Conservation (phyloP, 2,329 filamentous ascomycete species). For the Beauveria caledonica region DNA sequence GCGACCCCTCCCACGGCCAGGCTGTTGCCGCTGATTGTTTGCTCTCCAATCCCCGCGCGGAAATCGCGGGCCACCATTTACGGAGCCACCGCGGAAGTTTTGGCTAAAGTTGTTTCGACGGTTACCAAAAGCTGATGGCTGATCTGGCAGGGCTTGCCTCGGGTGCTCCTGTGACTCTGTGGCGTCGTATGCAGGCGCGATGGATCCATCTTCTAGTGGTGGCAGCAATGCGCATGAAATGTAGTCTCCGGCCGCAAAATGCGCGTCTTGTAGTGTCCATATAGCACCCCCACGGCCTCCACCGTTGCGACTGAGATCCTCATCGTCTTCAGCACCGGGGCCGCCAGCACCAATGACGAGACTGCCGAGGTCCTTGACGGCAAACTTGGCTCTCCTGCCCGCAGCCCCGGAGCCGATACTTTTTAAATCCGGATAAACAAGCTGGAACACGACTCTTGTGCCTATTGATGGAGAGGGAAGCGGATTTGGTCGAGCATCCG, state of each 20-base stretch:
- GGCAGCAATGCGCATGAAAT: slow-evolving; percentile 75
- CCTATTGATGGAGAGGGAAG: slow-evolving; percentile 70
- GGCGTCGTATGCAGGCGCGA: slow-evolving; percentile 48
- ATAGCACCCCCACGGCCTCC: slow-evolving; percentile 54
- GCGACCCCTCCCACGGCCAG: not conserved
- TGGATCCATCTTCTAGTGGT: slow-evolving; percentile 63
- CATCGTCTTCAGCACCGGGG: slow-evolving; percentile 33
- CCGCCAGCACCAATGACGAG: slow-evolving; percentile 63
- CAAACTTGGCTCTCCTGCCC: slow-evolving; percentile 46
- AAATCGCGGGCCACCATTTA: not conserved
- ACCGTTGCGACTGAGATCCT: slow-evolving; percentile 24
- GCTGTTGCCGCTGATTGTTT: not conserved
- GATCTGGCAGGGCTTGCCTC: not conserved
- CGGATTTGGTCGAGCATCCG: slow-evolving; percentile 53
- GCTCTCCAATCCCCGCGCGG: slow-evolving; percentile 4
- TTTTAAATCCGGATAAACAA: slow-evolving; percentile 71
- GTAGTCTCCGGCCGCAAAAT: slow-evolving; percentile 85
- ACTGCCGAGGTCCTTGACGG: slow-evolving; percentile 74
- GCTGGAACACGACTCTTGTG: slow-evolving; percentile 77
- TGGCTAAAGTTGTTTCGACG: not conserved
- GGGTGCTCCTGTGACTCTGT: not conserved
- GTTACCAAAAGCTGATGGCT: not conserved
- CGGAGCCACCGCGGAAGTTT: not conserved
- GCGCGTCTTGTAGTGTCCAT: slow-evolving; percentile 67
- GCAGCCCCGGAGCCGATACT: slow-evolving; percentile 20